Evolutionary conservation across 2,329 filamentous ascomycete genomes (phyloP).

Genomic region (Stachybotrys chartarum): DNA sequence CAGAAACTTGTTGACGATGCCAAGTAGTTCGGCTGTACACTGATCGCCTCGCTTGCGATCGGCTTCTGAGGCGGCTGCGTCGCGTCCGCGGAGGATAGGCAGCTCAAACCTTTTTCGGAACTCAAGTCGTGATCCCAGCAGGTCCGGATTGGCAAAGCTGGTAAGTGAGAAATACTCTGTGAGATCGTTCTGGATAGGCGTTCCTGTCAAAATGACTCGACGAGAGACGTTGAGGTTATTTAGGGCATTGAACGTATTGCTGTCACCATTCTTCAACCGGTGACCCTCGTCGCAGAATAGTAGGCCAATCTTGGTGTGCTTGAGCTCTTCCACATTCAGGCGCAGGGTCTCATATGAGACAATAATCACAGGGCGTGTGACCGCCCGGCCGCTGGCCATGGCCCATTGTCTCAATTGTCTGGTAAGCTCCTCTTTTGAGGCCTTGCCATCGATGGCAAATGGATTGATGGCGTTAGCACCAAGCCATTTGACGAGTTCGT

Average conservation of each 20-base stretch:
- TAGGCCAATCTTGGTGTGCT: slow-evolving; percentile 81
- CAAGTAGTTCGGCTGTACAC: slow-evolving; percentile 71
- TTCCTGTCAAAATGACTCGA: slow-evolving; percentile 91
- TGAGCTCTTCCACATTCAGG: slow-evolving; percentile 83
- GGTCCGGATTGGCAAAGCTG: slow-evolving; percentile 90
- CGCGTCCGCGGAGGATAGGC: slow-evolving; percentile 84
- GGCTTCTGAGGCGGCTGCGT: slow-evolving; percentile 78
- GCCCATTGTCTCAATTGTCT: slow-evolving; percentile 92
- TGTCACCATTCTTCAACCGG: slow-evolving; percentile 93
- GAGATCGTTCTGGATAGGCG: slow-evolving; percentile 97
- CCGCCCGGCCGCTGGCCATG: slow-evolving; percentile 78
- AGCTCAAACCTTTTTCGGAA: slow-evolving; percentile 93
- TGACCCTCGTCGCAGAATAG: slow-evolving; percentile 96
- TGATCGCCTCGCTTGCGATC: slow-evolving; percentile 80
- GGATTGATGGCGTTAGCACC: slow-evolving; percentile 84
- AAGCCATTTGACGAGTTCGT: slow-evolving; percentile 94
- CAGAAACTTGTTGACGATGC: slow-evolving; percentile 94
- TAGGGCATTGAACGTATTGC: slow-evolving; percentile 85
- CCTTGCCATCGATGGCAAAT: slow-evolving; percentile 96
- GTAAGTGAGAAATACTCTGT: slow-evolving; percentile 95
- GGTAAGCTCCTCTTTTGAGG: slow-evolving; percentile 85
- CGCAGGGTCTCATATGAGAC: slow-evolving; percentile 96
- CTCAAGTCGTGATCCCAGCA: slow-evolving; percentile 81
- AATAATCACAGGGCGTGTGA: slow-evolving; percentile 90
- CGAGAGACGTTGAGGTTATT: slow-evolving; percentile 86